Conservation (phyloP, 352 stramenopile genomes). For the Phytophthora crassamura region DNA sequence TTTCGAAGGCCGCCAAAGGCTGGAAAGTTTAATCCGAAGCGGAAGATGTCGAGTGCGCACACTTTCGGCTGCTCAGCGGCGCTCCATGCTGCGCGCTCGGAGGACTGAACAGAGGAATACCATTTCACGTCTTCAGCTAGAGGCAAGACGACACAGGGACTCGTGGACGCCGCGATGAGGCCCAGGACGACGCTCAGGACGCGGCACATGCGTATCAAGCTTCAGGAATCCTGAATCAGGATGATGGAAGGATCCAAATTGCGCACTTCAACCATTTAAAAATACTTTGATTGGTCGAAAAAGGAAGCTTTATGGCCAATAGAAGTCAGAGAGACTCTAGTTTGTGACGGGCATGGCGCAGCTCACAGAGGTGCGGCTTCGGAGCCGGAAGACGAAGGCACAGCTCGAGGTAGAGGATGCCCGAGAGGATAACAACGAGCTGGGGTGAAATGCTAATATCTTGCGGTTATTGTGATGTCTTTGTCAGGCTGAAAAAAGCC, state of each 20-base stretch:
- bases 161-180: constrained; percentile 13
- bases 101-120: neutral
- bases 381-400: constrained; percentile 18
- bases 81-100: constrained; percentile 15
- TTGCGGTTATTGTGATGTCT: constrained; percentile 1
- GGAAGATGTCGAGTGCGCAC: constrained; percentile 41
- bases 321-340: neutral
- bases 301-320: constrained; percentile 9
- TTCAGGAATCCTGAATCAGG: too few species aligned
- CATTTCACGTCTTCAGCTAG: constrained; percentile 10
- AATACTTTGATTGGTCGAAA: constrained; percentile 33
- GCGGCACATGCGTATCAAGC: neutral
- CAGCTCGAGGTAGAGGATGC: constrained; percentile 22
- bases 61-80: constrained; percentile 5
- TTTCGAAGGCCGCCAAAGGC: constrained; percentile 4
- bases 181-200: constrained; percentile 10
- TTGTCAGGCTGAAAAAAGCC: constrained; percentile 18
- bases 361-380: constrained; percentile 35
- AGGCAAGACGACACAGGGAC: neutral
- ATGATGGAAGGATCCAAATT: constrained; percentile 27
- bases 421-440: neutral
- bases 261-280: constrained; percentile 28
- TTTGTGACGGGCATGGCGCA: constrained; percentile 30
- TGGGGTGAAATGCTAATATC: neutral
- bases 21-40: constrained; percentile 38